phyloP scores from a whole-genome alignment of 768 basidiomycete species.

The Boletus rubroflammeus region DNA sequence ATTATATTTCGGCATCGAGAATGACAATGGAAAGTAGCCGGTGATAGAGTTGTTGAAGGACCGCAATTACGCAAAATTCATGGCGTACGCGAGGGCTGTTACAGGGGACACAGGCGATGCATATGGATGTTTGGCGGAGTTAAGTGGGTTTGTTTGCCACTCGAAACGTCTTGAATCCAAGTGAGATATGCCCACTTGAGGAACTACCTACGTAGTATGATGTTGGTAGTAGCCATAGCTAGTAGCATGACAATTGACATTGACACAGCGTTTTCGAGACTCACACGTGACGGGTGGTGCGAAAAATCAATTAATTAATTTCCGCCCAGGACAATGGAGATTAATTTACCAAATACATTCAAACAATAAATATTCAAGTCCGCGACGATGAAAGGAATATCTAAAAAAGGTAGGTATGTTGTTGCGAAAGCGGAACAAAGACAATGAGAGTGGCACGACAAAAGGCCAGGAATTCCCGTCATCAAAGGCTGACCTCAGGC shows the following conservation, averaged over 20 bases:
- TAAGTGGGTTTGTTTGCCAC: background rate
- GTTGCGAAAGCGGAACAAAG: conserved; percentile 22
- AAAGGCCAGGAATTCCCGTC: conserved; percentile 18
- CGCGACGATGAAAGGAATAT: conserved; percentile 16
- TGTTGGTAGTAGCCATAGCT: too few species aligned
- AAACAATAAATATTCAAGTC: conserved; percentile 16
- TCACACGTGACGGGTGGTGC: background rate
- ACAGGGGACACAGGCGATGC: background rate
- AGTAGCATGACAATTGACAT: too few species aligned
- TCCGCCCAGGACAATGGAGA: background rate
- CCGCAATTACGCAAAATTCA: too few species aligned
- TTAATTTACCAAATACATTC: conserved; percentile 4
- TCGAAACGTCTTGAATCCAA: background rate
- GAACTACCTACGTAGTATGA: background rate
- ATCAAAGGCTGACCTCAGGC: background rate
- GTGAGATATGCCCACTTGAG: background rate
- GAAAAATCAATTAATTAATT: background rate
- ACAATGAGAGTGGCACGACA: conserved; percentile 25
- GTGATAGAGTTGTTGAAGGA: too few species aligned
- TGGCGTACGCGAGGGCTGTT: too few species aligned
- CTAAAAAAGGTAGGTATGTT: conserved; percentile 19
- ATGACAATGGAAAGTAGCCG: too few species aligned
- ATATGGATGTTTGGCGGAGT: background rate
- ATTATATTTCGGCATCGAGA: too few species aligned
- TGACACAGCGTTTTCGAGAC: background rate